Evolutionary conservation across 73 alveolate species (phyloP).

Genomic region (Paramecium sonneborni): DNA sequence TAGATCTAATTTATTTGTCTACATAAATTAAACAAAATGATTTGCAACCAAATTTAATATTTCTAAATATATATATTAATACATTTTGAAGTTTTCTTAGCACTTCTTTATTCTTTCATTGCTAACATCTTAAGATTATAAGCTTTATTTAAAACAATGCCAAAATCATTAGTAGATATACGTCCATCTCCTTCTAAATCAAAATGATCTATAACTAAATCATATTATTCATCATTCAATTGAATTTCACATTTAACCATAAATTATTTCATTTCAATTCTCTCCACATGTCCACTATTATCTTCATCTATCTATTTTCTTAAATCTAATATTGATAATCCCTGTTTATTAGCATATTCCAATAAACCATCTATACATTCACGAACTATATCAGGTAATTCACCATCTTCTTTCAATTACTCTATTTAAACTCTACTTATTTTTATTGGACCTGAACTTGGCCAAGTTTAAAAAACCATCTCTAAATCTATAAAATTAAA

Average conservation of each 20-base stretch:
- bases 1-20: not conserved
- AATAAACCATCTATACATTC: constrained; percentile 29
- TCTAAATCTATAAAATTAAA: constrained; percentile 48
- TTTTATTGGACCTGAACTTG: not conserved
- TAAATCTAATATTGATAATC: constrained; percentile 11
- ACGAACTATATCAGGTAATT: not conserved
- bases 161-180: not conserved
- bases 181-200: constrained; percentile 56
- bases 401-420: not conserved
- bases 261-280: constrained; percentile 8
- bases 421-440: not conserved
- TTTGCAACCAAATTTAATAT: constrained; percentile 32
- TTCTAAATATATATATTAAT: not conserved
- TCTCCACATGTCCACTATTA: constrained; percentile 25
- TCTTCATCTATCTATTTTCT: constrained; percentile 29
- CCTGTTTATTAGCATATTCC: not conserved
- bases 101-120: not conserved
- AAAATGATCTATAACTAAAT: constrained; percentile 16
- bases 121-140: not conserved
- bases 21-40: constrained; percentile 9
- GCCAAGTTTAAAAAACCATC: constrained; percentile 36
- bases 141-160: not conserved
- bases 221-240: not conserved
- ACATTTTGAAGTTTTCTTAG: constrained; percentile 43
- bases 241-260: not conserved